phyloP scores from a whole-genome alignment of 495 filamentous ascomycete genomes.

The Penicillium subrubescens region DNA sequence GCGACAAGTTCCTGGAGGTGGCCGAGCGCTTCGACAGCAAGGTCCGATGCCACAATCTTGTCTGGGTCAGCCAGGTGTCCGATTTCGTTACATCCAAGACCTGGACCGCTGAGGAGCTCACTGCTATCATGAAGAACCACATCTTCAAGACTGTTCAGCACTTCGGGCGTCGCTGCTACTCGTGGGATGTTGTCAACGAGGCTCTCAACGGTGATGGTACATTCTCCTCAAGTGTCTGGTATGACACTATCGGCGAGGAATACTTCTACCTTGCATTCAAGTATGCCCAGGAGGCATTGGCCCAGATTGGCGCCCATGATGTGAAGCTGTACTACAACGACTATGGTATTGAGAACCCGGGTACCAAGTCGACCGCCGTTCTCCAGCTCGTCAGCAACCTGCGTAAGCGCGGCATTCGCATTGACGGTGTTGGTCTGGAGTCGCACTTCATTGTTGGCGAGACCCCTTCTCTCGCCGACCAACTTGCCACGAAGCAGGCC shows the following conservation, averaged over 20 bases:
- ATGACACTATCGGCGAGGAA: conserved; percentile 30
- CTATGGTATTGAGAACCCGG: conserved; percentile 62
- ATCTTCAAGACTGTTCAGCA: conserved; percentile 48
- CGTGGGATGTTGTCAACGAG: conserved; percentile 60
- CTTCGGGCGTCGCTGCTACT: conserved; percentile 42
- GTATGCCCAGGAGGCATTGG: conserved; percentile 45
- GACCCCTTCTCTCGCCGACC: conserved; percentile 42
- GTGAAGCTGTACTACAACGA: conserved; percentile 67
- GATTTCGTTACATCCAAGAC: conserved; percentile 47
- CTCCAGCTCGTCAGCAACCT: conserved; percentile 50
- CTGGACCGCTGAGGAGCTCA: conserved; percentile 51
- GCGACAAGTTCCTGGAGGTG: conserved; percentile 48
- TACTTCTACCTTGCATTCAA: conserved; percentile 39
- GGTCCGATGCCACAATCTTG: conserved; percentile 59
- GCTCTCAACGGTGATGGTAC: conserved; percentile 48
- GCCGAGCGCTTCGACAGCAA: conserved; percentile 46
- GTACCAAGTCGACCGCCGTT: conserved; percentile 50
- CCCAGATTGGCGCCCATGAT: conserved; percentile 30
- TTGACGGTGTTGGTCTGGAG: conserved; percentile 64
- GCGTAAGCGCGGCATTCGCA: conserved; percentile 50
- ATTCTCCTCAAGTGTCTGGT: conserved; percentile 29
- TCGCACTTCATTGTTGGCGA: conserved; percentile 58
- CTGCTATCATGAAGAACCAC: conserved; percentile 45
- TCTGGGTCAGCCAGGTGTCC: conserved; percentile 59
- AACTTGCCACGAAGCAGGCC: conserved; percentile 39